A percentile compares a stretch with the other conserved stretches of the same genome.
These are phyloP conservation scores for Tanacetum coccineum DNA, from an alignment of 129 eudicot genomes.

Conservation along the genomic window DNA sequence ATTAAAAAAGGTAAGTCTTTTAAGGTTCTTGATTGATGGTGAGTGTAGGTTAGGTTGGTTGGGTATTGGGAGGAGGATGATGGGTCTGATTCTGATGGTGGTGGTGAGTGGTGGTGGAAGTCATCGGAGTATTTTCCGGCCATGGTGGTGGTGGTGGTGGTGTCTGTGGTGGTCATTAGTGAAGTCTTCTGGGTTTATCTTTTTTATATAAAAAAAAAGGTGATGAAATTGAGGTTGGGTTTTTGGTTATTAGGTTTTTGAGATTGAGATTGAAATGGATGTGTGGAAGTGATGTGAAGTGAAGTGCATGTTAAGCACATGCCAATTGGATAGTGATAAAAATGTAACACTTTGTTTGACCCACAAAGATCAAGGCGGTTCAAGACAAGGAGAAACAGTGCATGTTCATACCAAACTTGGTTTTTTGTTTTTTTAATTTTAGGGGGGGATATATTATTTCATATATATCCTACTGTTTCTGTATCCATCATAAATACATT, in stretches of 20 bases:
- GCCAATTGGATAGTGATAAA: too few species aligned
- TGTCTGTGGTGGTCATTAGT: conserved; percentile 41
- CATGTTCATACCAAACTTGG: neutral
- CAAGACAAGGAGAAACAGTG: neutral
- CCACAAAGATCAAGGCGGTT: neutral
- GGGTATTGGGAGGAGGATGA: conserved; percentile 51
- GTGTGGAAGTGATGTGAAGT: too few species aligned
- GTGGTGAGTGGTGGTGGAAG: conserved; percentile 34
- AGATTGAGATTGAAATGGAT: too few species aligned
- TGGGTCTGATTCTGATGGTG: conserved; percentile 47
- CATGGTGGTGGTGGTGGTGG: conserved; percentile 31
- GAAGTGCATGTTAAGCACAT: too few species aligned
- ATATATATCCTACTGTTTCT: neutral
- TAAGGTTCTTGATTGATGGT: conserved; percentile 46
- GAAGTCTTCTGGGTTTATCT: too few species aligned
- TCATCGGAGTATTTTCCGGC: conserved; percentile 29
- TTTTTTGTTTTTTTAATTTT: neutral
- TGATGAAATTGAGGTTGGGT: too few species aligned
- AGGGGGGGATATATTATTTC: neutral
- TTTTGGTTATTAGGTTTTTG: too few species aligned
- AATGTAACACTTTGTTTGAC: neutral
- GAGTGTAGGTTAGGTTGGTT: conserved; percentile 50
- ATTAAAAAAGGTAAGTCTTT: conserved; percentile 71
- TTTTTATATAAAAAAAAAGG: too few species aligned
- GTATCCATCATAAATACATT: too few species aligned